phyloP scores from a whole-genome alignment of 2,329 filamentous ascomycete species.

The Diplocarpon mali region DNA sequence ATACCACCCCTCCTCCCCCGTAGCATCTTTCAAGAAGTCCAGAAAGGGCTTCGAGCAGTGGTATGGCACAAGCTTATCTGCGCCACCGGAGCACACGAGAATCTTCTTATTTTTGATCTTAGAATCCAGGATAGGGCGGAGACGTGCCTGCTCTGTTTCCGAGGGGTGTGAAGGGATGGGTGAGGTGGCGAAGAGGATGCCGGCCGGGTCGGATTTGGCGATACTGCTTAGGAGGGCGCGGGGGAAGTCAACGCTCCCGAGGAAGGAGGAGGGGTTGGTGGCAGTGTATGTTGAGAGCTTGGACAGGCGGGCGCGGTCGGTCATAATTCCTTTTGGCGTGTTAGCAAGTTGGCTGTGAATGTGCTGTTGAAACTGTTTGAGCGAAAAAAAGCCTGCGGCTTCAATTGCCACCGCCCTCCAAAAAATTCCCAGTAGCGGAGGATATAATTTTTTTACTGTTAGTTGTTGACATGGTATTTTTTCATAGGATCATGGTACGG shows the following conservation, averaged over 20 bases:
- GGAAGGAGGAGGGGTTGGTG: constrained; percentile 46
- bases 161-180: constrained; percentile 25
- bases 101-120: constrained; percentile 51
- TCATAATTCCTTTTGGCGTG: constrained; percentile 46
- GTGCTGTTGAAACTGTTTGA: too few relatives aligned
- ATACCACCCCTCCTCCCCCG: constrained; percentile 34
- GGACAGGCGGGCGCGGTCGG: constrained; percentile 62
- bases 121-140: constrained; percentile 36
- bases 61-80: constrained; percentile 65
- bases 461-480: neutral
- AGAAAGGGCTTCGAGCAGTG: constrained; percentile 48
- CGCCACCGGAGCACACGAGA: constrained; percentile 52
- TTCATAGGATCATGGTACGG: neutral
- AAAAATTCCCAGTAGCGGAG: too few relatives aligned
- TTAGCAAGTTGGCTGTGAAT: neutral
- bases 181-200: constrained; percentile 51
- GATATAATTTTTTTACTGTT: too few relatives aligned
- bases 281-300: constrained; percentile 52
- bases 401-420: too few relatives aligned
- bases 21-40: constrained; percentile 46
- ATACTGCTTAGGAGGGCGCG: constrained; percentile 51
- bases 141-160: constrained; percentile 32
- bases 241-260: constrained; percentile 73
- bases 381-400: too few relatives aligned
- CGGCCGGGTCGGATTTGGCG: constrained; percentile 61